These are phyloP conservation scores for Cladosporium sp. DNA, from an alignment of 2,329 filamentous ascomycete genomes.

Conservation along the genomic window DNA sequence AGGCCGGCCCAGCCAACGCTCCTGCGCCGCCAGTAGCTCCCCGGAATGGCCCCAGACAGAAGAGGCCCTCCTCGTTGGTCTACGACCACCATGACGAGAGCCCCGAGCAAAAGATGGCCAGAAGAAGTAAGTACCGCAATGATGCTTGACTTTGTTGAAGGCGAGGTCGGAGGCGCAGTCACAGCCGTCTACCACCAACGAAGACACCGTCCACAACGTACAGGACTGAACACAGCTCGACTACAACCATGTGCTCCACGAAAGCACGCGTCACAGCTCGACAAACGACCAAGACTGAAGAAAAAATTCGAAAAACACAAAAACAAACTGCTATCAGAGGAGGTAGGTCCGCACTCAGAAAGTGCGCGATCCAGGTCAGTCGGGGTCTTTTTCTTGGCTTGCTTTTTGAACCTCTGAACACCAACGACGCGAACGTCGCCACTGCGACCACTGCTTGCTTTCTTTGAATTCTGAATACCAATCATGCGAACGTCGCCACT, in stretches of 20 bases:
- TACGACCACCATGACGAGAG: conserved; percentile 79
- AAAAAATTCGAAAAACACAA: not conserved
- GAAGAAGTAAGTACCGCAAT: conserved; percentile 67
- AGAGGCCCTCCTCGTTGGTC: conserved; percentile 64
- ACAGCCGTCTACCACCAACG: conserved; percentile 14
- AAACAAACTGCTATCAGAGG: not conserved
- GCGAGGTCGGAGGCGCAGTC: conserved; percentile 22
- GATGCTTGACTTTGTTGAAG: conserved; percentile 21
- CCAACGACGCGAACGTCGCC: not conserved
- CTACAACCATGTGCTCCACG: not conserved
- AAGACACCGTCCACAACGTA: conserved; percentile 12
- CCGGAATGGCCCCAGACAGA: conserved; percentile 20
- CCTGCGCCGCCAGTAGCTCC: not conserved
- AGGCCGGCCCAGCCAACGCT: not conserved
- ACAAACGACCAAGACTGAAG: not conserved
- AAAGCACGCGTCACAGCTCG: not conserved
- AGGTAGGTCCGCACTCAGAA: conserved; percentile 20
- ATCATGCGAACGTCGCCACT: not conserved
- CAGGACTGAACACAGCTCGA: conserved; percentile 36
- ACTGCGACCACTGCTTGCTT: conserved; percentile 5
- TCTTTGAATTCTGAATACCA: not conserved
- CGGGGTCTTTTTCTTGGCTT: conserved; percentile 14
- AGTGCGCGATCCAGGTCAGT: conserved; percentile 20
- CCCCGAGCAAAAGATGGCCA: conserved; percentile 87
- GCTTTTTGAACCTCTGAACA: conserved; percentile 4